Percentiles rank a stretch among this genome's conserved stretches.
phyloP scores from a whole-genome alignment of 1,284 basidiomycete species.

The Anthracocystis setariae region DNA sequence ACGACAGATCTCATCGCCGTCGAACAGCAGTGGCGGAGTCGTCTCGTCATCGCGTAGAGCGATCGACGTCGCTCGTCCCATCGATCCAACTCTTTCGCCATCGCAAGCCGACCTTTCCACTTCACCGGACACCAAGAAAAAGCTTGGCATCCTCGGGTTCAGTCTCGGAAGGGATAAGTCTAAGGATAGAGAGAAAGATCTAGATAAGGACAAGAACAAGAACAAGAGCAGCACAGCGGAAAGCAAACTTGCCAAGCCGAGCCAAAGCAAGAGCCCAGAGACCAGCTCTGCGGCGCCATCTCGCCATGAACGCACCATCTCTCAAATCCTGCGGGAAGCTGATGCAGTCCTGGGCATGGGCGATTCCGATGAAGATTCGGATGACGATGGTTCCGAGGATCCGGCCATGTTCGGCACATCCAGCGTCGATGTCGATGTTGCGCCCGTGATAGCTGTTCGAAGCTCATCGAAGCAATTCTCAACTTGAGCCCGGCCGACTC shows the following conservation, averaged over 20 bases:
- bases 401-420: conserved; percentile 35
- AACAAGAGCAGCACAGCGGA: background rate
- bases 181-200: conserved; percentile 26
- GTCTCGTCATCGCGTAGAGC: conserved; percentile 22
- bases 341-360: conserved; percentile 47
- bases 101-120: conserved; percentile 2
- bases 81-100: conserved; percentile 11
- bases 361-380: conserved; percentile 16
- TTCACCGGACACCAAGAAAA: conserved; percentile 38
- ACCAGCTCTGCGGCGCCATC: background rate
- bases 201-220: conserved; percentile 11
- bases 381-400: conserved; percentile 27
- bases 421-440: conserved; percentile 20
- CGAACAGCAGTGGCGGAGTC: background rate
- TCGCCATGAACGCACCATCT: conserved; percentile 50
- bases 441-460: conserved; percentile 2
- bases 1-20: conserved; percentile 17
- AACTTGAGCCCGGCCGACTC: too few relatives aligned
- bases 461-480: conserved; percentile 8
- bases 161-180: conserved; percentile 30
- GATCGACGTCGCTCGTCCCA: conserved; percentile 42
- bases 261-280: background rate
- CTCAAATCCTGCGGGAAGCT: conserved; percentile 48
- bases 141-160: conserved; percentile 28
- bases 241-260: background rate